Evolutionary conservation across 768 basidiomycete species (phyloP).

Genomic region (Suillus weaverae): DNA sequence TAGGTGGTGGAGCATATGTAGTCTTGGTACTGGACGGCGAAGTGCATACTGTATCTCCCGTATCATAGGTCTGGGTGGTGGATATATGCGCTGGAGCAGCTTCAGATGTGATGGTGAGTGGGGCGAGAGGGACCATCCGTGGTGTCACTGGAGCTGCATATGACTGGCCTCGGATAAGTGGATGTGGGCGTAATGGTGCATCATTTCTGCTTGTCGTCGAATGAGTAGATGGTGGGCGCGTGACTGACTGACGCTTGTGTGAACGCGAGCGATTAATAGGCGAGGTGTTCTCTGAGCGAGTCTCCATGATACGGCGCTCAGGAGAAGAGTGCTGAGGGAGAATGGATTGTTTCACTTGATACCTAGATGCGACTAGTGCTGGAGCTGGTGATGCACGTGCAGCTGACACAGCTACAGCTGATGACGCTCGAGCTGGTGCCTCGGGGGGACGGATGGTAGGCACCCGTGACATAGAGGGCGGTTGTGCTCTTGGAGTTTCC

Average conservation of each 20-base stretch:
- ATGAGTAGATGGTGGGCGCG: conserved; percentile 65
- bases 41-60: conserved; percentile 25
- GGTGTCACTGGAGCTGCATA: conserved; percentile 37
- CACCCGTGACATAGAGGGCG: conserved; percentile 34
- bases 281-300: conserved; percentile 41
- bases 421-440: conserved; percentile 15
- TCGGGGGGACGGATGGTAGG: conserved; percentile 33
- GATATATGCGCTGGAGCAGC: conserved; percentile 44
- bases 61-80: conserved; percentile 36
- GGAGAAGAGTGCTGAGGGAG: conserved; percentile 19
- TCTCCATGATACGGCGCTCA: conserved; percentile 27
- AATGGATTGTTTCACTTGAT: conserved; percentile 13
- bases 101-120: conserved; percentile 60
- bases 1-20: conserved; percentile 30
- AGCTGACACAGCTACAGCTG: conserved; percentile 9
- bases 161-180: conserved; percentile 74
- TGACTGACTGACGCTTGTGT: conserved; percentile 42
- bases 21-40: conserved; percentile 42
- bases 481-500: conserved; percentile 33
- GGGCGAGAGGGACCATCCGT: conserved; percentile 53
- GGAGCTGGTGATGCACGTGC: conserved; percentile 20
- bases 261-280: conserved; percentile 37
- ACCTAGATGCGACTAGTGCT: conserved; percentile 15
- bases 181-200: conserved; percentile 60
- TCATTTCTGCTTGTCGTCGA: conserved; percentile 46